These are phyloP conservation scores for Ogataea wickerhamii DNA, from an alignment of 805 yeast genomes.

Conservation along the genomic window DNA sequence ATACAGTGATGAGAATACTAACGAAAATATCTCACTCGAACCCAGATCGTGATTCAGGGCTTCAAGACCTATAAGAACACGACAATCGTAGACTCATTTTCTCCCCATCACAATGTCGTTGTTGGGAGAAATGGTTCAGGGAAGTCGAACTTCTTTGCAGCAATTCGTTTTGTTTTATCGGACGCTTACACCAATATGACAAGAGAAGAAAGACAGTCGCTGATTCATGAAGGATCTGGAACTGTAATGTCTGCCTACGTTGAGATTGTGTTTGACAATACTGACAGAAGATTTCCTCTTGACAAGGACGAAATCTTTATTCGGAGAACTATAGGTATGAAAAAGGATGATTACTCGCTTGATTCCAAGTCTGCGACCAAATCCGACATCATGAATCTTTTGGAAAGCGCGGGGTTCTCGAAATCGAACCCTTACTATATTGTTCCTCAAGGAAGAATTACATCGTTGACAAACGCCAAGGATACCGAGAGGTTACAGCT, in stretches of 20 bases:
- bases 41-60: constrained; percentile 73
- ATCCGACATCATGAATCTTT: constrained; percentile 71
- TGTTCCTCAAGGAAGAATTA: constrained; percentile 94
- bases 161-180: constrained; percentile 85
- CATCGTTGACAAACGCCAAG: constrained; percentile 83
- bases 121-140: constrained; percentile 97
- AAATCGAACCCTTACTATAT: constrained; percentile 89
- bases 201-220: constrained; percentile 79
- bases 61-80: constrained; percentile 89
- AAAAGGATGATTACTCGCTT: constrained; percentile 85
- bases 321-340: constrained; percentile 88
- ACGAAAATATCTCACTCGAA: constrained; percentile 2
- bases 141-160: constrained; percentile 92
- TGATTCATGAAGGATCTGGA: constrained; percentile 87
- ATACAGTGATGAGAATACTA: constrained; percentile 3
- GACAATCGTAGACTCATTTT: constrained; percentile 69
- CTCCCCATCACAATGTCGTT: constrained; percentile 80
- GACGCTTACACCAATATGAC: constrained; percentile 85
- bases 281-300: constrained; percentile 70
- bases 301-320: constrained; percentile 66
- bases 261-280: constrained; percentile 81
- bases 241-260: constrained; percentile 91
- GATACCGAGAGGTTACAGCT: constrained; percentile 76
- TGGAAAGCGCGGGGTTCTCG: constrained; percentile 92
- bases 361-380: constrained; percentile 78